These are phyloP conservation scores for Trypanosoma conorhini DNA, from an alignment of 208 protist genomes.

Conservation along the genomic window DNA sequence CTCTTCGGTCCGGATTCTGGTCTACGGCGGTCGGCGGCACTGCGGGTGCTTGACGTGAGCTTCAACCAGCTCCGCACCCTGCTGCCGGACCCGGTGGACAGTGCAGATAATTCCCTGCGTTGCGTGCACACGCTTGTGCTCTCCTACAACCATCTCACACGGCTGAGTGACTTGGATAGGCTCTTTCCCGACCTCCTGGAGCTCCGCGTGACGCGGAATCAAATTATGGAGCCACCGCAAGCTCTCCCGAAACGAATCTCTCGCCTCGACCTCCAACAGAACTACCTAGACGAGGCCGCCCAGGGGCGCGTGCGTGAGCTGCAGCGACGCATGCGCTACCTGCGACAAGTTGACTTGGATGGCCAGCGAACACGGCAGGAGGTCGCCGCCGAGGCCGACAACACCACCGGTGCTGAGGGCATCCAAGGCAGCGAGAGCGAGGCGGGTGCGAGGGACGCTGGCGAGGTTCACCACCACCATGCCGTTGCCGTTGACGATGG, in stretches of 20 bases:
- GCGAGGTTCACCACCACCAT: too few relatives aligned
- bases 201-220: conserved; percentile 34
- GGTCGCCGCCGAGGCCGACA: neutral
- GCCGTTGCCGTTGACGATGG: too few relatives aligned
- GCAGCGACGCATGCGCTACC: neutral
- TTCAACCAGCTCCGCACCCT: conserved; percentile 47
- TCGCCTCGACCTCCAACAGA: conserved; percentile 1
- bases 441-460: neutral
- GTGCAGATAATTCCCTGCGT: conserved; percentile 5
- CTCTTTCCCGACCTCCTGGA: conserved; percentile 46
- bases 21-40: conserved; percentile 5
- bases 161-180: conserved; percentile 25
- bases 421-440: neutral
- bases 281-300: conserved; percentile 10
- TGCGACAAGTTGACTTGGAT: conserved; percentile 6
- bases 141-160: conserved; percentile 40
- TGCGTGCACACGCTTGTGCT: conserved; percentile 51
- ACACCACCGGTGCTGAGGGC: neutral
- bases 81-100: conserved; percentile 28
- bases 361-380: conserved; percentile 5
- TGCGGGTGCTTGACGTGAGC: conserved; percentile 71
- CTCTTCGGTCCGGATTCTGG: conserved; percentile 42
- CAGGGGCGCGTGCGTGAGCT: neutral
- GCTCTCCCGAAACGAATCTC: conserved; percentile 14
- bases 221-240: conserved; percentile 10